These are phyloP conservation scores for Plicaturopsis crispa DNA, from an alignment of 768 basidiomycete genomes.

Conservation along the genomic window DNA sequence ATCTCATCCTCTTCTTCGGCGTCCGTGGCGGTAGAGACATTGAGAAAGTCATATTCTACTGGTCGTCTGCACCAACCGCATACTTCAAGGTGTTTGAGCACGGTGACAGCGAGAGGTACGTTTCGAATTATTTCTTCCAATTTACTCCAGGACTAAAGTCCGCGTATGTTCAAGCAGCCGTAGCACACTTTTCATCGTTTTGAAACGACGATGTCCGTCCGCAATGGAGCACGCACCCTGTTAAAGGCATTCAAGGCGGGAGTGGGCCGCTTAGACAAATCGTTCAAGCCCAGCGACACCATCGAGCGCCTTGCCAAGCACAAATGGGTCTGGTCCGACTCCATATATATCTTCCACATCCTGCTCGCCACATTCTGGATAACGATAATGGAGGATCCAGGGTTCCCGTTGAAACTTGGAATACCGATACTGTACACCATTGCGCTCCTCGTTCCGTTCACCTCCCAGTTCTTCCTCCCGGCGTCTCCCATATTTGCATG, in stretches of 20 bases:
- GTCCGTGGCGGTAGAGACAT: no score
- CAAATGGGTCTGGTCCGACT: slow-evolving; percentile 47
- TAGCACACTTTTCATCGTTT: no score
- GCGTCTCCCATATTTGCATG: slow-evolving; percentile 83
- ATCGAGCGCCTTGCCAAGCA: slow-evolving; percentile 51
- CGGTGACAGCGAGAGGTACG: no score
- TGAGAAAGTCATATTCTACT: no score
- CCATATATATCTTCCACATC: slow-evolving; percentile 58
- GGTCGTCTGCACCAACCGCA: no score
- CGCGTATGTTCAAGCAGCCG: no score
- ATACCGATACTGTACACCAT: slow-evolving; percentile 67
- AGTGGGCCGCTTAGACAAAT: slow-evolving; percentile 66
- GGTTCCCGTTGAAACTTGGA: slow-evolving; percentile 64
- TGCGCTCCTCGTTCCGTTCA: slow-evolving; percentile 75
- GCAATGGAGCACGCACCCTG: no score
- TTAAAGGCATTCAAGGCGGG: slow-evolving; percentile 48
- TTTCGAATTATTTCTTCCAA: no score
- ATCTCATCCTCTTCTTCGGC: no score
- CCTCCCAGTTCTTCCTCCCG: slow-evolving; percentile 85
- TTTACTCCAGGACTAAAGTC: no score
- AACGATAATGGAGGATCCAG: slow-evolving; percentile 59
- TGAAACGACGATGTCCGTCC: no score
- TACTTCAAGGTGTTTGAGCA: no score
- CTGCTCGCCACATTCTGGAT: slow-evolving; percentile 65
- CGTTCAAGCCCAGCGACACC: slow-evolving; percentile 63